Base-by-base conservation (phyloP, 1,139 yeast genomes). In the Nadsonia starkeyi-henricii region DNA sequence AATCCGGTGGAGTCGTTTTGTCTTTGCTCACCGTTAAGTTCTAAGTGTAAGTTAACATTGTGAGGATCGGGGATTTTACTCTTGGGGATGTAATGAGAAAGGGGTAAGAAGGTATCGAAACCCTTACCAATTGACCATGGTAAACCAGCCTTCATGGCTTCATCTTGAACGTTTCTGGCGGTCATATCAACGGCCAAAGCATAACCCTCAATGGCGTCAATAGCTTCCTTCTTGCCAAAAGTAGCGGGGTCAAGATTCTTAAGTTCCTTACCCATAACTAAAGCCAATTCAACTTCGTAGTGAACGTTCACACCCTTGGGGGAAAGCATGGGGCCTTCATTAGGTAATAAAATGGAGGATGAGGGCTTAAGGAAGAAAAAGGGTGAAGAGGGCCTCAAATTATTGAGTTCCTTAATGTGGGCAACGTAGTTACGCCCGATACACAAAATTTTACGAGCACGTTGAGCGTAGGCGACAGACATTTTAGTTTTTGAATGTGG, bases 61-160 rank as follows among this genome's bases (percentile, higher is more conserved):
- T 85, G 79, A 2, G 94, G 93, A 57, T 85, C 86, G 2, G 81
- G 74, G 52, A 88, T 78, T 54, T 72, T 64, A 1, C 64, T 65
- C 60, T 83, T 83, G 13, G 89, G 75, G 51, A 91, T 81, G 56
- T 79, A 77, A 26, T 70, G 66, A 8, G 94, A 81, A 20, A 91
- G 66, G 1, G 98, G 98, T 62, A 85, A 72, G 64, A 91, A 91
- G 0, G 98, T 91, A 62, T 91, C 98, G 62, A 88, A 91, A 0
- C 98, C 98, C 64, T 91, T 93, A 41, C 93, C 95, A 57, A 89
- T 85, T 3, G 93, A 69, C 99, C 99, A 91, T 15, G 98, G 98
- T 50, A 91, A 73, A 1, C 98, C 97, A 64, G 86, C 86, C 68
- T 75, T 77, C 67, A 91, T 93, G 47, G 96, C 96, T 61, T 82